A percentile compares a stretch with the other conserved stretches of the same genome.
Evolutionary conservation across 208 protist species (phyloP).

Genomic region (Leishmania amazonensis): DNA sequence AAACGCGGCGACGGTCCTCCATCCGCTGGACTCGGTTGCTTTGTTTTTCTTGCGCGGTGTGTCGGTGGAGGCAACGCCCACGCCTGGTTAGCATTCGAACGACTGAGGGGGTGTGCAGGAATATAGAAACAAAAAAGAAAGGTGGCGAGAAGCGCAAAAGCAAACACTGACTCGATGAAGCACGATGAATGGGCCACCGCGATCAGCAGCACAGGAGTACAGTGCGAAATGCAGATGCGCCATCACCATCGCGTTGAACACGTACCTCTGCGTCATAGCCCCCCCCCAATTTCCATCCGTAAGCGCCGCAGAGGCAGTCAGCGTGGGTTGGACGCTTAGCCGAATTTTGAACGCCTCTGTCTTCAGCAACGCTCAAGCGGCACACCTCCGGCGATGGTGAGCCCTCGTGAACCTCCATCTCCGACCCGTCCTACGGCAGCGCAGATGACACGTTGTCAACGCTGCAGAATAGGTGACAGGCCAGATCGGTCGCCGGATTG

Average conservation of each 20-base stretch:
- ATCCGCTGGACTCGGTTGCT: not conserved
- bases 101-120: not conserved
- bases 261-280: not conserved
- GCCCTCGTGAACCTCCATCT: not conserved
- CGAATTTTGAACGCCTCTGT: not conserved
- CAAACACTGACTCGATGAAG: not conserved
- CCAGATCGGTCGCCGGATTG: not conserved
- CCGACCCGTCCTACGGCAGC: not conserved
- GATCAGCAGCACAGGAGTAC: not conserved
- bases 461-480: not conserved
- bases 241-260: not conserved
- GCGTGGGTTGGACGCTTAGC: not conserved
- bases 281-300: not conserved
- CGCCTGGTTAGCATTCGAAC: not conserved
- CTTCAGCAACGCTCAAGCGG: not conserved
- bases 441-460: constrained; percentile 1
- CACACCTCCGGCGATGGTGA: not conserved
- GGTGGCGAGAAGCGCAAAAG: not conserved
- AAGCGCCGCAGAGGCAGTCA: not conserved
- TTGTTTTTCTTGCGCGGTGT: not conserved
- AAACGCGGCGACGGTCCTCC: not conserved
- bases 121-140: not conserved
- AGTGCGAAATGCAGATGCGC: not conserved
- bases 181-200: not conserved
- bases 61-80: not conserved